These are phyloP conservation scores for Pyrenula aspistea DNA, from an alignment of 495 filamentous ascomycete species.

Conservation along the genomic window DNA sequence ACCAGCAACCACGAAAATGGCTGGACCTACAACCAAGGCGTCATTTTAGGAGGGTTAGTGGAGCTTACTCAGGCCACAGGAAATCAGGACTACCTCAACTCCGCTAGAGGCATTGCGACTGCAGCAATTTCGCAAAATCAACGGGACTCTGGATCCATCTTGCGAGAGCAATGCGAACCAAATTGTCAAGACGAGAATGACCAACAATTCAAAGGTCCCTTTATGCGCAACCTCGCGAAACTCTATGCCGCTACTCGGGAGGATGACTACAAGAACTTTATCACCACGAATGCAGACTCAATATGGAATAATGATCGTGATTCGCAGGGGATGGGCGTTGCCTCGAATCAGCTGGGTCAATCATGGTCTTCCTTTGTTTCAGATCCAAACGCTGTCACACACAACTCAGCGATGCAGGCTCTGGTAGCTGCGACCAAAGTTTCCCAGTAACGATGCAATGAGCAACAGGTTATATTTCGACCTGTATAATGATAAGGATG, in stretches of 20 bases:
- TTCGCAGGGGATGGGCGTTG: conserved; percentile 3
- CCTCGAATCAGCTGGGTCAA: conserved; percentile 35
- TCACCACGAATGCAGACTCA: conserved; percentile 49
- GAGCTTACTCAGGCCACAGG: conserved; percentile 48
- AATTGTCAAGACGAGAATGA: conserved; percentile 44
- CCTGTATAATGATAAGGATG: too few species aligned
- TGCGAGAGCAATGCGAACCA: conserved; percentile 56
- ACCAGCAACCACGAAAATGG: conserved; percentile 50
- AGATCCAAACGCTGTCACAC: conserved; percentile 37
- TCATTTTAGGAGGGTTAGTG: conserved; percentile 59
- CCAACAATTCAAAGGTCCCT: conserved; percentile 69
- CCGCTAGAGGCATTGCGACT: conserved; percentile 52
- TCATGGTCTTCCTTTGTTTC: conserved; percentile 30
- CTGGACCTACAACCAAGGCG: conserved; percentile 76
- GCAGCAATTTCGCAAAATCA: conserved; percentile 27
- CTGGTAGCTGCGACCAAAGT: conserved; percentile 51
- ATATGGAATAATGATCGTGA: conserved; percentile 55
- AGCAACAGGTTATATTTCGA: too few species aligned
- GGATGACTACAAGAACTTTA: conserved; percentile 36
- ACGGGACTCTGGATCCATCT: conserved; percentile 36
- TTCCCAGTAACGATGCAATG: conserved; percentile 3
- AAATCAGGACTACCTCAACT: conserved; percentile 35
- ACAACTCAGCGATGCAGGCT: conserved; percentile 56
- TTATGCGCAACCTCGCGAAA: conserved; percentile 55
- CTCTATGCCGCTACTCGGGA: conserved; percentile 42